Evolutionary conservation across 148 eudicot species (phyloP), one percentile per base, ranked within the genome.

Genomic region (Rhododendron kiyosumense): DNA sequence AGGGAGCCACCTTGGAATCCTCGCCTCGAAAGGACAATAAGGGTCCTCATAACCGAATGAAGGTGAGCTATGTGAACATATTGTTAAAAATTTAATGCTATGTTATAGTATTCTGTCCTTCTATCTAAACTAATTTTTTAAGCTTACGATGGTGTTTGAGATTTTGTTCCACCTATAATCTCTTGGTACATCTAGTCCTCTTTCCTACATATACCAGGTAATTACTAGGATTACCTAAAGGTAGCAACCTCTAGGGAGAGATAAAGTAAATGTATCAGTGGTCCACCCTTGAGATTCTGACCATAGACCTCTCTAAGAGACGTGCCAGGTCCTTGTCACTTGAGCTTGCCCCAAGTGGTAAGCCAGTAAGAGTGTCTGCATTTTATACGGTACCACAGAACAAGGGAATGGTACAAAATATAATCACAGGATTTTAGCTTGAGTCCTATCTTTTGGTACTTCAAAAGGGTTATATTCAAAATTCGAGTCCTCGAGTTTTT

Each of bases 21-120:
- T 41, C 5, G 43, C 43, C 96, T 75, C 95, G 96, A 20, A 96
- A 95, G 88, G 98, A 96, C 88, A 97, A 94, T 61, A 96, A 95
- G 87, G 98, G 95, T 87, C 96, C 96, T 82, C 96, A 95, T 87
- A 94, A 96, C 87, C 95, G 98, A 87, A 92, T 92, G 32, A 94
- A 96, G 95, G 99, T 93, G 81, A 38, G 43, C 7, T 5, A 5
- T 41, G 43, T 41, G 43, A 41, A 41, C 43, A 41, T 41, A 41
- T 41, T 41, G 43, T 41, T 41, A 41, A 41, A 5, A 41, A 5
- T 5, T 41, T 41, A 0, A 24, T 22, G 69, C 24, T 61, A 36
- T 36, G 69, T 61, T 61, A 22, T 1, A 5, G 43, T 41, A 41
- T 22, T 61, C 11, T 41, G 7, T 61, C 3, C 38, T 36, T 41